Base-by-base conservation (phyloP, 169 alveolate species). In the Cryptosporidium meleagridis region DNA sequence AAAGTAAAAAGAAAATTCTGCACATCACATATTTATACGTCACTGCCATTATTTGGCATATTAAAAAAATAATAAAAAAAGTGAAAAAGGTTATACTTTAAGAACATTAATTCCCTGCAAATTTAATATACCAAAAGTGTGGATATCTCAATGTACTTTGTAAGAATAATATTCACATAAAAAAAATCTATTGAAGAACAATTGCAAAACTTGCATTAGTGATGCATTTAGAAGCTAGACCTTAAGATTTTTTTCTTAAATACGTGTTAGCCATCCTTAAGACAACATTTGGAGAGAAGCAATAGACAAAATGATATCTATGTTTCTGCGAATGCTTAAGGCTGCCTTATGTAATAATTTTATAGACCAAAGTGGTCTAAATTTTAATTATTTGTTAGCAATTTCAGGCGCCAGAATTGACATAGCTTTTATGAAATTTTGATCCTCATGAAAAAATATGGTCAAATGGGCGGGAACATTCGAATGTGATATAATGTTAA, bases 361-460 rank as follows among this genome's bases (percentile, higher is more conserved):
- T 7, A 48, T 48, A 48, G 2, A 12, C 8, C 18, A 44, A 7
- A 48, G 55, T 14, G 6, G 55, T 16, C 55, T 48, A 12, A n/a
- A 48, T 14, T 48, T 14, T 48, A 48, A 14, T 5, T 48, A 48
- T 48, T 14, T 48, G 3, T 48, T 23, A 48, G 21, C 12, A 48
- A 14, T 14, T 55, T 55, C 10, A 9, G 35, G 67, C 67, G 67
- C 67, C 67, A 55, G 6, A 21, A 2, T 26, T 16, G 21, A 23
- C 35, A 55, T 23, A 23, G 14, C 67, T 23, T 21, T 55, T 55
- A 53, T 53, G 62, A 8, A 53, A 53, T n/a, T 55, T 23, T 55
- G 26, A 39, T 55, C 67, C 67, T 55, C 67, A 55, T 55, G 67
- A 55, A 55, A 55, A 55, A 48, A 44, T 55, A 55, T 55, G 67